Percentiles rank a stretch among this genome's conserved stretches.
phyloP scores from a whole-genome alignment of 1,284 basidiomycete species.

The Naganishia cerealis region DNA sequence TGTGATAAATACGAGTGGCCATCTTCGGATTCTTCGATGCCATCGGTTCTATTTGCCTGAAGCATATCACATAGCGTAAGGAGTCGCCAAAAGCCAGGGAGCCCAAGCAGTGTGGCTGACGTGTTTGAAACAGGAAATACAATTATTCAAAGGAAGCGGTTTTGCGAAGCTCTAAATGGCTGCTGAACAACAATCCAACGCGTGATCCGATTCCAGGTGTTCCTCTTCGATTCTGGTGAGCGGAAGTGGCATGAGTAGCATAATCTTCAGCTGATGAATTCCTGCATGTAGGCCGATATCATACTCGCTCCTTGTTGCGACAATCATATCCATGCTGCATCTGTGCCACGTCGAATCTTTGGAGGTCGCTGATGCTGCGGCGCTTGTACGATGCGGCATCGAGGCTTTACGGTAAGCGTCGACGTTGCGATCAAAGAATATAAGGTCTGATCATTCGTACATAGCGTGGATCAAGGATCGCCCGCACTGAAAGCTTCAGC shows the following conservation, averaged over 20 bases:
- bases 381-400: slow-evolving; percentile 19
- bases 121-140: slow-evolving; percentile 5
- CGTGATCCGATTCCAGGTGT: slow-evolving; percentile 24
- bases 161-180: slow-evolving; percentile 23
- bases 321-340: slow-evolving; percentile 26
- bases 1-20: slow-evolving; percentile 21
- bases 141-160: slow-evolving; percentile 25
- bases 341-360: slow-evolving; percentile 18
- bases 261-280: not conserved
- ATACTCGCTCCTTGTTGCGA: slow-evolving; percentile 19
- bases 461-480: slow-evolving; percentile 17
- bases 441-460: not conserved
- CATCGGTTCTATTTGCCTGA: slow-evolving; percentile 24
- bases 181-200: slow-evolving; percentile 18
- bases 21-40: slow-evolving; percentile 21
- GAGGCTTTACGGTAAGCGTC: slow-evolving; percentile 16
- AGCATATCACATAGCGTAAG: slow-evolving; percentile 24
- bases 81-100: not conserved
- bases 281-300: slow-evolving; percentile 6
- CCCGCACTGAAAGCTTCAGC: slow-evolving; percentile 18
- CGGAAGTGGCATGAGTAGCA: not conserved
- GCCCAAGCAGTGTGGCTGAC: not conserved
- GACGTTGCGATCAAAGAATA: not conserved
- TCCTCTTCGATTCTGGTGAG: slow-evolving; percentile 26
- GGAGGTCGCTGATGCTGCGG: slow-evolving; percentile 17